phyloP scores from a whole-genome alignment of 345 rosid species.

The Eucalyptus curtisii region DNA sequence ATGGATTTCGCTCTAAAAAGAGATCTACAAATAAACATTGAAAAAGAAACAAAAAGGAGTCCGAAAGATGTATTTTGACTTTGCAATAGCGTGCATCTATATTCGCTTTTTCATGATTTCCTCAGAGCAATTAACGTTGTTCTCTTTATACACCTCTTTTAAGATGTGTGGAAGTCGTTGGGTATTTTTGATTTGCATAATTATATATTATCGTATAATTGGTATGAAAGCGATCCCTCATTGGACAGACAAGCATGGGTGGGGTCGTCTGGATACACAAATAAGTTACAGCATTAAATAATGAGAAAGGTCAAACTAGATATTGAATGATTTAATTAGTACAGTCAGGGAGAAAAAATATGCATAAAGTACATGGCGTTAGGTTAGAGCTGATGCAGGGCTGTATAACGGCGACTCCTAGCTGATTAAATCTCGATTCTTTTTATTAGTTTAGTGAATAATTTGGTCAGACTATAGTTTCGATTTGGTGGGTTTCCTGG shows the following conservation, averaged over 20 bases:
- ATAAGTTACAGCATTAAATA: background rate
- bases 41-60: background rate
- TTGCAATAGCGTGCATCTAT: background rate
- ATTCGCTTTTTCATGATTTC: background rate
- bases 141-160: background rate
- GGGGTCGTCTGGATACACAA: background rate
- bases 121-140: background rate
- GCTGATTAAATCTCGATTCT: background rate
- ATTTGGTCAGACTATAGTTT: background rate
- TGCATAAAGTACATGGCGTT: background rate
- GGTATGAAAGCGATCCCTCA: background rate
- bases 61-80: background rate
- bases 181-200: background rate
- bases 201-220: background rate
- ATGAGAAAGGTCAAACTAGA: background rate
- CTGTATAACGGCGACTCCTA: background rate
- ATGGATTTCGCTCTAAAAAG: background rate
- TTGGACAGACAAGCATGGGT: background rate
- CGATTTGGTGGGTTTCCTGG: background rate
- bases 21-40: background rate
- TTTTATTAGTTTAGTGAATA: background rate
- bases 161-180: background rate
- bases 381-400: background rate
- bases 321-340: background rate
- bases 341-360: background rate